phyloP scores from a whole-genome alignment of 1,284 basidiomycete genomes.

The Cryptococcus depauperatus region DNA sequence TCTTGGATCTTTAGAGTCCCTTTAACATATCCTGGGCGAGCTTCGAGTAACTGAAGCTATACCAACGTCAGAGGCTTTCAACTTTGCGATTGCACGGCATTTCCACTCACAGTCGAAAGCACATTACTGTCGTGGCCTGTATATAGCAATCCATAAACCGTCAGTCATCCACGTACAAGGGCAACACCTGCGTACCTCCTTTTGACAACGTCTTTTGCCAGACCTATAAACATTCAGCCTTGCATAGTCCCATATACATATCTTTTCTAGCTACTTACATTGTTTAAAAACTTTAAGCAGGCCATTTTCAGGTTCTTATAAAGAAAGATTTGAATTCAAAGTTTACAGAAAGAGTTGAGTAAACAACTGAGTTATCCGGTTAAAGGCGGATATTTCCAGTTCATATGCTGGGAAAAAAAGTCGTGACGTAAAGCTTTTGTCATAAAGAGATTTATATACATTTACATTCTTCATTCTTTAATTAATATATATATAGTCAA shows the following conservation, averaged over 20 bases:
- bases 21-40: conserved; percentile 36
- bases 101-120: conserved; percentile 17
- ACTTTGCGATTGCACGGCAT: not conserved
- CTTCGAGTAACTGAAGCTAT: conserved; percentile 27
- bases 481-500: too few species aligned
- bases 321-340: too few species aligned
- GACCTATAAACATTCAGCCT: too few species aligned
- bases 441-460: not conserved
- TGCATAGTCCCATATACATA: too few species aligned
- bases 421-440: not conserved
- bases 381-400: too few species aligned
- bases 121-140: conserved; percentile 31
- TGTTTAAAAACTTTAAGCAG: conserved; percentile 17
- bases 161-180: not conserved
- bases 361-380: too few species aligned
- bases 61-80: not conserved
- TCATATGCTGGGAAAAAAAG: too few species aligned
- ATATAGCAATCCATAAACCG: not conserved
- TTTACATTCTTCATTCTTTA: not conserved
- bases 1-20: conserved; percentile 33
- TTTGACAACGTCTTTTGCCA: conserved; percentile 34
- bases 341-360: too few species aligned
- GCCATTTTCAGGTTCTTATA: conserved; percentile 10
- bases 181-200: conserved; percentile 22
- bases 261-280: conserved; percentile 15